A percentile compares a stretch with the other conserved stretches of the same genome.
Evolutionary conservation across 1,284 basidiomycete species (phyloP).

Genomic region (Puccinia horiana): DNA sequence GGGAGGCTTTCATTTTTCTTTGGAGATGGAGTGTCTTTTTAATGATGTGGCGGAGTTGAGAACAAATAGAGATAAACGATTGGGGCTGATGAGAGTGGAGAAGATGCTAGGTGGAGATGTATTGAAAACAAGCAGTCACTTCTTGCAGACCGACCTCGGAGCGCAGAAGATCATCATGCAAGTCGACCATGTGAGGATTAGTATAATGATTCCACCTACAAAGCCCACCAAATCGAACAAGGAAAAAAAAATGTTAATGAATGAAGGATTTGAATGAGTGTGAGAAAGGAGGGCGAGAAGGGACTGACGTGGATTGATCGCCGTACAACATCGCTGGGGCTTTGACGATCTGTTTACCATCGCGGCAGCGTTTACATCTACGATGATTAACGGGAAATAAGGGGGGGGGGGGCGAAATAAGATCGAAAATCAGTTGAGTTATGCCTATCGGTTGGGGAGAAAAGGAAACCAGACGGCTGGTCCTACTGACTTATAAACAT

Average conservation of each 20-base stretch:
- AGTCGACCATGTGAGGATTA: slow-evolving; percentile 79
- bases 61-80: not conserved
- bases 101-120: slow-evolving; percentile 49
- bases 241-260: not conserved
- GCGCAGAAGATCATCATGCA: slow-evolving; percentile 92
- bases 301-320: slow-evolving; percentile 87
- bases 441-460: no score
- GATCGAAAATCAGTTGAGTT: not conserved
- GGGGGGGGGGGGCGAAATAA: no score
- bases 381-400: not conserved
- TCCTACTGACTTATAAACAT: slow-evolving; percentile 53
- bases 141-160: slow-evolving; percentile 82
- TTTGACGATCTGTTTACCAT: slow-evolving; percentile 81
- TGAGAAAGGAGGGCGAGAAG: slow-evolving; percentile 46
- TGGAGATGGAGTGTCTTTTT: no score
- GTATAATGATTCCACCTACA: slow-evolving; percentile 95
- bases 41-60: no score
- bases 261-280: not conserved
- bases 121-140: slow-evolving; percentile 65
- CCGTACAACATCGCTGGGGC: slow-evolving; percentile 86
- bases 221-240: slow-evolving; percentile 6
- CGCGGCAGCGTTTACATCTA: slow-evolving; percentile 64
- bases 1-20: no score
- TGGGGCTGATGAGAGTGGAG: not conserved
- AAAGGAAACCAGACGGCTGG: not conserved